Base-by-base conservation (phyloP, 1,139 yeast species). In the Candida labiduridarum region DNA sequence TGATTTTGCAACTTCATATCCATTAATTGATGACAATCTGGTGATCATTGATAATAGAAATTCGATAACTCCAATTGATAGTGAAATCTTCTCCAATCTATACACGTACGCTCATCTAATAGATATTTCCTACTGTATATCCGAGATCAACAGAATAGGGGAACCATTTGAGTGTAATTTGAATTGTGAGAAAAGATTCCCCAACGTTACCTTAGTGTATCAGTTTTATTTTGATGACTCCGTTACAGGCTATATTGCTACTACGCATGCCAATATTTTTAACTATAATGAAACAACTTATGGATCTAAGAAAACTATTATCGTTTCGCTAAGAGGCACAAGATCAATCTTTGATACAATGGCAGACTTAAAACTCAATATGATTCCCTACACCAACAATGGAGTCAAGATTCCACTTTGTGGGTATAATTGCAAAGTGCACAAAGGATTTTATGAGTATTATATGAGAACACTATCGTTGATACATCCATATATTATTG, bases 51-150 rank as follows among this genome's bases (percentile, higher is more conserved):
- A 31, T 31, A 18, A 16, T n/a, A 18, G 27, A 11, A 19, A 14
- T 8, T n/a, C 36, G 10, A 29, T 22, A 5, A 10, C 34, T 25
- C 45, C 51, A 16, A 47, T 55, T 4, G 70, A 70, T 47, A 40
- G 47, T 1, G 62, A 59, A 7, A 59, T 71, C 16, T 71, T 67
- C 49, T 48, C 60, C 27, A 65, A 68, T 46, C 60, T 74, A 50
- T 69, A 61, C 59, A 71, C 74, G 4, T 72, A 73, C 56, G 80
- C 83, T 1, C 81, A 77, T 57, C 61, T 79, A 41, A 74, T 76
- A 41, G 83, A 79, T 52, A 76, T 78, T 19, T 66, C 82, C 10
- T 80, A 80, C 54, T 80, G 84, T 55, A 69, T 80, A 1, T 73
- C 80, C 1, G 61, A 67, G 1, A 52, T 69, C 1, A 61, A 69